Evolutionary conservation across 2,329 filamentous ascomycete species (phyloP).

Genomic region (Fusarium albosuccineum): DNA sequence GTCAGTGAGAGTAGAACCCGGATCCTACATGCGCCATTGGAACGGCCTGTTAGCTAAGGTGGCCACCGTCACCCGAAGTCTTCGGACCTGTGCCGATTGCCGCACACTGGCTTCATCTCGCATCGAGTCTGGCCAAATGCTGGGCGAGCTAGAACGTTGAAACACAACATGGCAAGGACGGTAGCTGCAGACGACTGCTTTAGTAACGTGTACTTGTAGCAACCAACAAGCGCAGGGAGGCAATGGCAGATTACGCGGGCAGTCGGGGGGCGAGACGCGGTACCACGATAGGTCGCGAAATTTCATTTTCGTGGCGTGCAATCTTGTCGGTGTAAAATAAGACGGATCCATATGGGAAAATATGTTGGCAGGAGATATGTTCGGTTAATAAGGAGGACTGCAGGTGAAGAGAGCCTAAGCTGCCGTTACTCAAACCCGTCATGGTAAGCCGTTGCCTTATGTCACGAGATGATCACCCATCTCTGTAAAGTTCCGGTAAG

Average conservation of each 20-base stretch:
- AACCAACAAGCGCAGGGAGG: slow-evolving; percentile 2
- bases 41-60: not conserved
- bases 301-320: slow-evolving; percentile 8
- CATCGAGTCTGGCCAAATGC: slow-evolving; percentile 17
- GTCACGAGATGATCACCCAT: not conserved
- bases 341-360: slow-evolving; percentile 1
- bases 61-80: slow-evolving; percentile 1
- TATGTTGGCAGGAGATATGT: slow-evolving; percentile 23
- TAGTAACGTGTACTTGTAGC: slow-evolving; percentile 1
- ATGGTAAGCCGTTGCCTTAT: not conserved
- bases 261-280: slow-evolving; percentile 25
- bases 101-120: slow-evolving; percentile 17
- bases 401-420: slow-evolving; percentile 14
- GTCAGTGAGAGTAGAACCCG: slow-evolving; percentile 1
- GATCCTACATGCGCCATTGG: slow-evolving; percentile 19
- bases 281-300: slow-evolving; percentile 21
- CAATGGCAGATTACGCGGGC: slow-evolving; percentile 28
- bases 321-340: slow-evolving; percentile 11
- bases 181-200: not conserved
- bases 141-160: slow-evolving; percentile 15
- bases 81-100: slow-evolving; percentile 5
- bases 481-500: slow-evolving; percentile 20
- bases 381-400: slow-evolving; percentile 24
- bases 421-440: slow-evolving; percentile 23
- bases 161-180: slow-evolving; percentile 18